Evolutionary conservation across 768 basidiomycete species (phyloP), one percentile per base, ranked within the genome.

Genomic region (Kwoniella mangroviensis): DNA sequence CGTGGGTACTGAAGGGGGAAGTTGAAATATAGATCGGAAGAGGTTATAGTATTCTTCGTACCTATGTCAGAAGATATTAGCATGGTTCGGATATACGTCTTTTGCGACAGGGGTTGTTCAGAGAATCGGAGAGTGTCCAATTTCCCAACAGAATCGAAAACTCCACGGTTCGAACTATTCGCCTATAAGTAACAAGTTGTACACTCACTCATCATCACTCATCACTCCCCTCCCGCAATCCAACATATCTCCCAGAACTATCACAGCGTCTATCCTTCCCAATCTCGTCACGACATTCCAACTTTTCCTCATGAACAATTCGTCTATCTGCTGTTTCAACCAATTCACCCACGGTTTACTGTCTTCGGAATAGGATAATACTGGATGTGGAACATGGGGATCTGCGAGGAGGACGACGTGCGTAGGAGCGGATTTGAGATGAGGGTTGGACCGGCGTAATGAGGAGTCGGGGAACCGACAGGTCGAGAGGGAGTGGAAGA

Each of bases 221-320:
- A 91, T 91, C 22, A 85, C 85, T 28, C 87, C 85, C 63, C 92
- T 85, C 1, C 93, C 94, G 64, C 88, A 89, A 75, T 96, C 93
- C 88, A 96, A 88, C 92, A 96, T 91, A 81, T 97, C 94, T 45
- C 95, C 95, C 22, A 94, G 85, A 72, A 96, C 91, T 2, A 97
- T 84, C 4, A 96, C 87, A 15, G 84, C 87, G 79, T 96, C 88
- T 7, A 94, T 91, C 26, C 82, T 78, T 28, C 82, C 84, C 63
- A 88, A 85, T 6, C 85, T 83, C 62, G 88, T 85, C 3, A 89
- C 89, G 9, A 86, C 89, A 65, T 87, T 86, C 94, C 94, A 97
- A 77, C 86, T 90, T 84, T 93, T 95, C 56, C 91, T 88, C 67
- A 96, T 84, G 80, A 93, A 92, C 70, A 91, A 85, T 84, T 96